These are phyloP conservation scores for Hyphopichia homilentoma DNA, from an alignment of 805 yeast species.

Conservation along the genomic window DNA sequence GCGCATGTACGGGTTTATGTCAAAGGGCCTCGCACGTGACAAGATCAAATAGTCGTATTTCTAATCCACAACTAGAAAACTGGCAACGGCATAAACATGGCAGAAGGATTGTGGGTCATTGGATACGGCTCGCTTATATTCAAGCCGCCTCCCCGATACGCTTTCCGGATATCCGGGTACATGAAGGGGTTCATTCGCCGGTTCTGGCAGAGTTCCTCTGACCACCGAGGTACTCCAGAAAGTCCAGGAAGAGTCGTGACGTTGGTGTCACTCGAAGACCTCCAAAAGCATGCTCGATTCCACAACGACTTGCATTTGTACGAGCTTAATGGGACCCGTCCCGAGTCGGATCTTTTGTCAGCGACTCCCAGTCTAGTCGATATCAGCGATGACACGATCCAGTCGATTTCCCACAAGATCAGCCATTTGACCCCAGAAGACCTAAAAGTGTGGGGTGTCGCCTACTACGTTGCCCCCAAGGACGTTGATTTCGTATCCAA, in stretches of 20 bases:
- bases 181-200: slow-evolving; percentile 74
- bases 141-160: slow-evolving; percentile 80
- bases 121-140: slow-evolving; percentile 89
- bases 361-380: slow-evolving; percentile 17
- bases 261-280: slow-evolving; percentile 56
- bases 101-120: slow-evolving; percentile 77
- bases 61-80: too few relatives aligned
- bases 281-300: slow-evolving; percentile 38
- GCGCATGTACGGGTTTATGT: too few relatives aligned
- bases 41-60: too few relatives aligned
- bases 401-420: slow-evolving; percentile 11
- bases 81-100: too few relatives aligned
- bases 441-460: slow-evolving; percentile 71
- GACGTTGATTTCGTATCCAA: slow-evolving; percentile 57
- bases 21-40: too few relatives aligned
- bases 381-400: slow-evolving; percentile 4
- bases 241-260: slow-evolving; percentile 91
- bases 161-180: slow-evolving; percentile 64
- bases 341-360: slow-evolving; percentile 7
- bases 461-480: slow-evolving; percentile 71
- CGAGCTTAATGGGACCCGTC: slow-evolving; percentile 16
- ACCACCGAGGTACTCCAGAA: slow-evolving; percentile 85
- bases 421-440: slow-evolving; percentile 35
- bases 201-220: slow-evolving; percentile 89
- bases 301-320: slow-evolving; percentile 39